phyloP scores from a whole-genome alignment of 768 basidiomycete genomes.

The Tricholoma sp. region DNA sequence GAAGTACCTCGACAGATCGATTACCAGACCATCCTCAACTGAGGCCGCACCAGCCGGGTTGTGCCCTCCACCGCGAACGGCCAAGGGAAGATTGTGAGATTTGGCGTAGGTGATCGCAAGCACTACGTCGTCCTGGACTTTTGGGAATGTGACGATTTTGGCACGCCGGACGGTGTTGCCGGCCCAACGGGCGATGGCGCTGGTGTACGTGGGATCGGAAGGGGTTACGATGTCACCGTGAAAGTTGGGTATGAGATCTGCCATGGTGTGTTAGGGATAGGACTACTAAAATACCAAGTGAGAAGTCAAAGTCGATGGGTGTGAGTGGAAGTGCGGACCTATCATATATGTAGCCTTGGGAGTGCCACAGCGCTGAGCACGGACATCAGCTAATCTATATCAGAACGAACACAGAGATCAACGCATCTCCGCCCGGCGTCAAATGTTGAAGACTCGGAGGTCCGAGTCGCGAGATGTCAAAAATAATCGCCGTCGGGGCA shows the following conservation, averaged over 20 bases:
- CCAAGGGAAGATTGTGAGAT: constrained; percentile 19
- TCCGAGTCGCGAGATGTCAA: too few relatives aligned
- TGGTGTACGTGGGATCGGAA: background rate
- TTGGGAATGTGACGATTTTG: constrained; percentile 8
- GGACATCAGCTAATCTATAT: too few relatives aligned
- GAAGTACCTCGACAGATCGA: constrained; percentile 26
- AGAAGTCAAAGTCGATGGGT: too few relatives aligned
- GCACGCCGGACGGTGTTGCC: constrained; percentile 9
- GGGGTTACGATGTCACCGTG: background rate
- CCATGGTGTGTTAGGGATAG: background rate
- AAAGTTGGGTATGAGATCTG: background rate
- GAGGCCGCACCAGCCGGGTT: constrained; percentile 28
- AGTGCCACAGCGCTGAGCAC: too few relatives aligned
- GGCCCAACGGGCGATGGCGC: background rate
- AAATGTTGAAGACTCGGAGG: too few relatives aligned
- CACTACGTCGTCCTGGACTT: constrained; percentile 3
- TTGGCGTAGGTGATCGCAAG: constrained; percentile 4
- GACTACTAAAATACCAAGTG: too few relatives aligned
- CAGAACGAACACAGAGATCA: too few relatives aligned
- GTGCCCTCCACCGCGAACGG: constrained; percentile 35
- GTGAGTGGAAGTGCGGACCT: too few relatives aligned
- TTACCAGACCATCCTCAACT: constrained; percentile 28
- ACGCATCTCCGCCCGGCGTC: too few relatives aligned
- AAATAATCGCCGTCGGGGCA: too few relatives aligned
- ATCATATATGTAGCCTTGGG: too few relatives aligned